Conservation (phyloP, 1,139 yeast species). For the Kazachstania sp. region DNA sequence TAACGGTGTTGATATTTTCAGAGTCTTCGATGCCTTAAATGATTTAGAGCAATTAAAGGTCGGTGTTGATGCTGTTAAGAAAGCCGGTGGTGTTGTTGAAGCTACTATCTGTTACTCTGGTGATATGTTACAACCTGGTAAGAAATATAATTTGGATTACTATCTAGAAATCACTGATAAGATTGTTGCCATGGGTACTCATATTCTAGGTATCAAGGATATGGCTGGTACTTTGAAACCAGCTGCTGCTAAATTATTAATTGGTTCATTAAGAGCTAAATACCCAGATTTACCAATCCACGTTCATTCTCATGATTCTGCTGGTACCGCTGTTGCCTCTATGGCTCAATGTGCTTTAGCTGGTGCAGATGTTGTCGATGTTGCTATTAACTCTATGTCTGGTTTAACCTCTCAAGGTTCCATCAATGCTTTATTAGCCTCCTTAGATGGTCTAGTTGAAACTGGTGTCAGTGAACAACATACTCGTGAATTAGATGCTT, state of each 20-base stretch:
- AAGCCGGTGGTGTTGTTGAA: conserved; percentile 98
- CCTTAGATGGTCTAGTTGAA: conserved; percentile 77
- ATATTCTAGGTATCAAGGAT: conserved; percentile 93
- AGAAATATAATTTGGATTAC: conserved; percentile 90
- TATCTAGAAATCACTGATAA: conserved; percentile 74
- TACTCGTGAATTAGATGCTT: conserved; percentile 77
- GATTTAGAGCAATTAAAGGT: conserved; percentile 94
- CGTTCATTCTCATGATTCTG: conserved; percentile 98
- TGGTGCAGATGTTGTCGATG: conserved; percentile 98
- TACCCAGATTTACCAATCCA: conserved; percentile 95
- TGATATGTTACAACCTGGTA: conserved; percentile 91
- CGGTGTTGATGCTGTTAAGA: conserved; percentile 95
- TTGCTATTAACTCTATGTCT: conserved; percentile 94
- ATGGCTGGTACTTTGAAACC: conserved; percentile 99
- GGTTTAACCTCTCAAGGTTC: conserved; percentile 99
- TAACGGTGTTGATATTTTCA: conserved; percentile 92
- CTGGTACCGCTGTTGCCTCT: conserved; percentile 98
- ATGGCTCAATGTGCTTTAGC: conserved; percentile 92
- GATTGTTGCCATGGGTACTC: conserved; percentile 91
- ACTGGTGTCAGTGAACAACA: conserved; percentile 61
- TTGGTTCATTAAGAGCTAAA: conserved; percentile 71
- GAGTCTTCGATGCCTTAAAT: conserved; percentile 95
- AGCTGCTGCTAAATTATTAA: conserved; percentile 73
- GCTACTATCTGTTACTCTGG: conserved; percentile 98
- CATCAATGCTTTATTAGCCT: conserved; percentile 82